Evolutionary conservation across 139 green algal genomes (phyloP), one percentile per base, ranked within the genome.

Genomic region (Chlorella sp.): DNA sequence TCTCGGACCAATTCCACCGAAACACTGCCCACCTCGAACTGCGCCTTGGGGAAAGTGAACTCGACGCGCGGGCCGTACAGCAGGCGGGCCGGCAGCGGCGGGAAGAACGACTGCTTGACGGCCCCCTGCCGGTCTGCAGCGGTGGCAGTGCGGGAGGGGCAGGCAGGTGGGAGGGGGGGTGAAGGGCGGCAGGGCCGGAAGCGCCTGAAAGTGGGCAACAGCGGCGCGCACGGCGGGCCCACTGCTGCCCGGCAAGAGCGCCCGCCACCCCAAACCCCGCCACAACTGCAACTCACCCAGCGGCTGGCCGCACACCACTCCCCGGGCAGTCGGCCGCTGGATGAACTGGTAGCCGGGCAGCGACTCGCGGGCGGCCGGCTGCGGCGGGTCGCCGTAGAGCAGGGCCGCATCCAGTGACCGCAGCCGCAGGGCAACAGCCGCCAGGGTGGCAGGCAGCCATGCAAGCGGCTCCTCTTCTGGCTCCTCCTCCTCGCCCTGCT

Each of bases 401-500:
- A 97, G 73, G 1, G 93, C 84, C 0, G 92, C 87, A 69, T 97
- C 94, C 26, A 98, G 77, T 0, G 91, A 82, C 56, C 84, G 70
- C 80, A 97, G 80, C 14, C 95, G 90, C 81, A 96, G 84, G n/a
- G 88, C 82, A 34, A 98, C 38, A 1, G 94, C 90, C 0, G 93
- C 82, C 22, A 80, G 58, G 0, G 95, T 98, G 58, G 89, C 62
- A 7, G 95, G 95, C 68, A 98, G 91, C 95, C 95, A 98, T 19
- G 84, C 81, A 68, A 98, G 89, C 24, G 88, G 86, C 82, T 93
- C 85, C 24, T 28, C 38, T 5, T 73, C n/a, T 1, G 64, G 70
- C 38, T 64, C 81, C 34, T 54, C 64, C 72, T 46, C 40, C 8
- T 72, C 70, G 14, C 17, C 40, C 40, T 51, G 38, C 40, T n/a